Percentiles rank a stretch among this genome's conserved stretches.
These are phyloP conservation scores for Fusarium caatingaense DNA, from an alignment of 2,329 filamentous ascomycete genomes.

Conservation along the genomic window DNA sequence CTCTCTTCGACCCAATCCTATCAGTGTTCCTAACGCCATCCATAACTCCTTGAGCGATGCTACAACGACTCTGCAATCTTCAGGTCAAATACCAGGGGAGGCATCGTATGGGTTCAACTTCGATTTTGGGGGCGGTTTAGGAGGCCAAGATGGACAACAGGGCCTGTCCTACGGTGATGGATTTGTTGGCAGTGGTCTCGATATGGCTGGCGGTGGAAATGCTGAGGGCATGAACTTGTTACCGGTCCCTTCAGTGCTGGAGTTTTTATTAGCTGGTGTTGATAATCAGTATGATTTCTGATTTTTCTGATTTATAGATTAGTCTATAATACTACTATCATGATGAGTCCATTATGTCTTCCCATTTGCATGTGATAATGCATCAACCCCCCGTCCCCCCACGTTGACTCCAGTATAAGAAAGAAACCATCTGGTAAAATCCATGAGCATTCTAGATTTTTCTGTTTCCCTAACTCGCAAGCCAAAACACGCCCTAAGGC, in stretches of 20 bases:
- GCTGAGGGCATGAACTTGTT: slow-evolving; percentile 36
- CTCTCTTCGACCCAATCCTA: slow-evolving; percentile 36
- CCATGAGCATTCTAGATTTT: slow-evolving; percentile 11
- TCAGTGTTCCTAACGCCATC: slow-evolving; percentile 3
- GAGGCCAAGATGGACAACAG: slow-evolving; percentile 8
- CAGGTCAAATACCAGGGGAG: not conserved
- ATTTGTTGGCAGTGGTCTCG: slow-evolving; percentile 29
- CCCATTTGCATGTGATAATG: not conserved
- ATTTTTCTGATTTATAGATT: slow-evolving; percentile 18
- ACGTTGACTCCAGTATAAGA: not conserved
- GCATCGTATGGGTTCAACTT: slow-evolving; percentile 30
- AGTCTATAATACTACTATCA: not conserved
- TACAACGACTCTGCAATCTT: slow-evolving; percentile 11
- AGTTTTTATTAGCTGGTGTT: slow-evolving; percentile 49
- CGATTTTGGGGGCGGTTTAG: slow-evolving; percentile 22
- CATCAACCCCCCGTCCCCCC: not conserved
- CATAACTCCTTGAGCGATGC: slow-evolving; percentile 9
- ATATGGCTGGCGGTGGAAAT: slow-evolving; percentile 8
- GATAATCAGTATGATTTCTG: slow-evolving; percentile 44
- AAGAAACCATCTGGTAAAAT: not conserved
- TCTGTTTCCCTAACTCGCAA: not conserved
- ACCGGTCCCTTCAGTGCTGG: slow-evolving; percentile 47
- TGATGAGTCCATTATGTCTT: not conserved
- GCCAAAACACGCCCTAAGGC: not conserved
- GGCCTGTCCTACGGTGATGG: slow-evolving; percentile 27